Evolutionary conservation across 1,284 basidiomycete genomes (phyloP).

Genomic region (Puccinia horiana): DNA sequence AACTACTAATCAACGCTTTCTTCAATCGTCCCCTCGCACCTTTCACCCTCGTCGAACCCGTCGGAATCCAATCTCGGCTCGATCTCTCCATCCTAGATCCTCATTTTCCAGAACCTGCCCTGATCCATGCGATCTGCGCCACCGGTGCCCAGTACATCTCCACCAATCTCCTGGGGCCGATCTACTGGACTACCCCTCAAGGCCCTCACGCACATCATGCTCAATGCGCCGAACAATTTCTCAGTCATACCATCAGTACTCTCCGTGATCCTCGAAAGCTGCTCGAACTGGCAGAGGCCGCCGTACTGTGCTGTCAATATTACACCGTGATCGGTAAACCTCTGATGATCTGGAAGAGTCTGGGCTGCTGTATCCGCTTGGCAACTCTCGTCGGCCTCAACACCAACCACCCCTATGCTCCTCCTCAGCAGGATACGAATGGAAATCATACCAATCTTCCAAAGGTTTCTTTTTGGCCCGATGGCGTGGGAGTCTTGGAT

Average conservation of each 20-base stretch:
- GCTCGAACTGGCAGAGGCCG: slow-evolving; percentile 25
- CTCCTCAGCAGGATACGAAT: neutral
- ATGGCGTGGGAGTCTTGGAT: slow-evolving; percentile 22
- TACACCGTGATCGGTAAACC: slow-evolving; percentile 33
- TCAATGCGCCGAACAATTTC: slow-evolving; percentile 29
- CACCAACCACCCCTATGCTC: neutral
- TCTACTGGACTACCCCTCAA: slow-evolving; percentile 15
- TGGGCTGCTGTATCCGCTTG: slow-evolving; percentile 43
- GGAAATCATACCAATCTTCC: neutral
- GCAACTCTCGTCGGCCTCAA: slow-evolving; percentile 35
- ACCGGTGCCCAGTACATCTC: slow-evolving; percentile 40
- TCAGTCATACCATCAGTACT: neutral
- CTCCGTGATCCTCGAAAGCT: slow-evolving; percentile 12
- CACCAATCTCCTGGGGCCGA: neutral
- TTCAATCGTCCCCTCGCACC: slow-evolving; percentile 41
- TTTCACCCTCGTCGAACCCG: slow-evolving; percentile 35
- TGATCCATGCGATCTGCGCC: slow-evolving; percentile 46
- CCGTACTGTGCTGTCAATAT: slow-evolving; percentile 40
- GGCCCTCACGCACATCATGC: slow-evolving; percentile 21
- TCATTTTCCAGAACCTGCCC: slow-evolving; percentile 30
- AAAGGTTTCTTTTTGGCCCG: slow-evolving; percentile 43
- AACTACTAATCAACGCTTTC: slow-evolving; percentile 23
- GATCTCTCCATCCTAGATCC: slow-evolving; percentile 9
- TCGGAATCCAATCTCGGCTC: slow-evolving; percentile 13
- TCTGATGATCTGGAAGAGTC: slow-evolving; percentile 46